Evolutionary conservation across 2,329 filamentous ascomycete genomes (phyloP).

Genomic region (Phyllosticta ampelicida): DNA sequence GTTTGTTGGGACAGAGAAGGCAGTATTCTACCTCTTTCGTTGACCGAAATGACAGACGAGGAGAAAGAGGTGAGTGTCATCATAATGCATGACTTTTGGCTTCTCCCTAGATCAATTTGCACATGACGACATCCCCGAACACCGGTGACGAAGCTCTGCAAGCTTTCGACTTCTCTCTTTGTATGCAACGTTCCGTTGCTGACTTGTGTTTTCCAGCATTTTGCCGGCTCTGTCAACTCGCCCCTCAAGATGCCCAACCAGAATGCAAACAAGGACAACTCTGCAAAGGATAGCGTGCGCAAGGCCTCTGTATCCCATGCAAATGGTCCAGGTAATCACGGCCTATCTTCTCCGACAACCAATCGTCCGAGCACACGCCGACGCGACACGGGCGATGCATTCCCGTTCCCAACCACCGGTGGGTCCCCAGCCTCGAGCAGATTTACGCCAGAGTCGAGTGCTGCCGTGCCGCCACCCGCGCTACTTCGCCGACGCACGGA

Average conservation of each 20-base stretch:
- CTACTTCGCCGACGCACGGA: conserved; percentile 53
- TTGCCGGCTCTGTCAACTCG: conserved; percentile 82
- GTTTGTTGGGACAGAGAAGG: conserved; percentile 80
- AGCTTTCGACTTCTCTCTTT: not conserved
- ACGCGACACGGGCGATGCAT: conserved; percentile 72
- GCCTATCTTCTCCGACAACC: conserved; percentile 61
- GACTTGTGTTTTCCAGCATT: conserved; percentile 46
- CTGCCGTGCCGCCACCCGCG: conserved; percentile 49
- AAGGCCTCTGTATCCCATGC: conserved; percentile 72
- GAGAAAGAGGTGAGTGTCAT: conserved; percentile 47
- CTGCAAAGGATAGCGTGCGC: conserved; percentile 47
- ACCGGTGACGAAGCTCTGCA: not conserved
- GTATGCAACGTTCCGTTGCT: conserved; percentile 4
- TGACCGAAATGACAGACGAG: conserved; percentile 60
- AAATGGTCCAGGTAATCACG: conserved; percentile 52
- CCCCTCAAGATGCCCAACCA: conserved; percentile 76
- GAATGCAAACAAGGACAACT: conserved; percentile 50
- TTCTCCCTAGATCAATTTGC: not conserved
- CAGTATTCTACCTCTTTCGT: conserved; percentile 56
- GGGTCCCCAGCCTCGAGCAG: conserved; percentile 51
- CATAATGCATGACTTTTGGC: too few relatives aligned
- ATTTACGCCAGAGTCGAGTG: conserved; percentile 51
- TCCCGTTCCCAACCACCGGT: conserved; percentile 40
- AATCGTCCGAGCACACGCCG: conserved; percentile 67
- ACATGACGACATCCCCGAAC: not conserved